Conservation (phyloP, 306 rosid genomes). For the Comarum palustre region DNA sequence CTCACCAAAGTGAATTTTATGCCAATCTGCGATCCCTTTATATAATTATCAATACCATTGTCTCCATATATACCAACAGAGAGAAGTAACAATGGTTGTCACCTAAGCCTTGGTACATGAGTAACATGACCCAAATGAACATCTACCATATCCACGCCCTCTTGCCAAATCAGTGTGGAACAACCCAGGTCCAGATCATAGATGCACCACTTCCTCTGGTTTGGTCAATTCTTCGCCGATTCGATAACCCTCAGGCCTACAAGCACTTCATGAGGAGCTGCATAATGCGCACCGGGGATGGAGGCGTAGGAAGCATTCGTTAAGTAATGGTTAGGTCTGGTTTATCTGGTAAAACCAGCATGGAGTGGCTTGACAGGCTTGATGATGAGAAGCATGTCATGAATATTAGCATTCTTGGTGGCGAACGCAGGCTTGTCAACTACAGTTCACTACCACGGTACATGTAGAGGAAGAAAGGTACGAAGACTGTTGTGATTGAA, state of each 20-base stretch:
- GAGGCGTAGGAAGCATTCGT: slow-evolving; percentile 54
- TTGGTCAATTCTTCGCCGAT: slow-evolving; percentile 60
- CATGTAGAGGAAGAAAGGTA: slow-evolving; percentile 38
- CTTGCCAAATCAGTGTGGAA: slow-evolving; percentile 51
- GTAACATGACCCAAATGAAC: slow-evolving; percentile 19
- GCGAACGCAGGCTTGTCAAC: slow-evolving; percentile 59
- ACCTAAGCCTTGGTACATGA: neutral
- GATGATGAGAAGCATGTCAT: slow-evolving; percentile 52
- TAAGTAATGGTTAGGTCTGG: slow-evolving; percentile 47
- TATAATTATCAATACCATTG: neutral
- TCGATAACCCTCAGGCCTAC: slow-evolving; percentile 55
- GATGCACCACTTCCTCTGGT: slow-evolving; percentile 53
- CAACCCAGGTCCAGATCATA: slow-evolving; percentile 42
- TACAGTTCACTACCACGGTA: slow-evolving; percentile 52
- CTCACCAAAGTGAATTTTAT: neutral
- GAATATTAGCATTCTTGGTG: slow-evolving; percentile 55
- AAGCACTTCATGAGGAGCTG: slow-evolving; percentile 51
- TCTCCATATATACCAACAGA: neutral
- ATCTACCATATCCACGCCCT: slow-evolving; percentile 33
- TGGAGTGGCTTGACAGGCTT: slow-evolving; percentile 51
- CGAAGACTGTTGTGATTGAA: slow-evolving; percentile 48
- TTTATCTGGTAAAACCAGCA: slow-evolving; percentile 45
- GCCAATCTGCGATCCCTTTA: neutral
- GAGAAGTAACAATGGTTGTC: neutral
- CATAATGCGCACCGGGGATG: slow-evolving; percentile 38